Base-by-base conservation (phyloP, 495 filamentous ascomycete genomes). In the Thozetella sp. region DNA sequence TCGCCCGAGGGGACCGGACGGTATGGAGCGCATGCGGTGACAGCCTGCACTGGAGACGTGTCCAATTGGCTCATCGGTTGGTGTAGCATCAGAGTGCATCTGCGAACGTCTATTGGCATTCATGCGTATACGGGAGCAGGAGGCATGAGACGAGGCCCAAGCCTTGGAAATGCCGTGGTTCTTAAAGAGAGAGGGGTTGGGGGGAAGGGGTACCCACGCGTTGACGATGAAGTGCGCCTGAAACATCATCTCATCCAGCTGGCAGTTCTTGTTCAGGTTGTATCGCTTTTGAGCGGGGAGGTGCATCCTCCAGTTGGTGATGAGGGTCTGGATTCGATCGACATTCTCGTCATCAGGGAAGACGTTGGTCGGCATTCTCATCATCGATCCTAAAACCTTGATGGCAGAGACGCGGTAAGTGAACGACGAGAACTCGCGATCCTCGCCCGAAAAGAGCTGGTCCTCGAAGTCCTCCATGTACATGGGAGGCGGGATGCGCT, bases 211-310 rank as follows among this genome's bases (percentile, higher is more conserved):
- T 12, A 72, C 80, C 66, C 71, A 83, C 73, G 85, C 88, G 67
- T 91, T 84, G 25, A 89, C 83, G 53, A 95, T 88, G 86, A 95
- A 93, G 56, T 89, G 89, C 12, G 92, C 92, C 68, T 96, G 92
- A 78, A 96, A 96, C 76, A 96, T 86, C 83, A 96, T 89, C 75
- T 96, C 91, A 66, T 97, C 93, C 11, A 93, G 81, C 30, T 87
- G 78, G 26, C 87, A 83, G 58, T 89, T 84, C 58, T 83, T 82
- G 40, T 83, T 83, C 56, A 94, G 75, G 30, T 92, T 82, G 58
- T 90, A 85, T 55, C 80, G 80, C 74, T 96, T 96, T n/a, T 80
- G 80, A 40, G 83, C 78, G 0, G 93, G 93, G 6, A 97, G 79
- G 65, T 94, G 90, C 55, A 93, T 84, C 48, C 82, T 82, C 91